These are phyloP conservation scores for Starmerella lactis-condensi DNA, from an alignment of 805 yeast species.

Conservation along the genomic window DNA sequence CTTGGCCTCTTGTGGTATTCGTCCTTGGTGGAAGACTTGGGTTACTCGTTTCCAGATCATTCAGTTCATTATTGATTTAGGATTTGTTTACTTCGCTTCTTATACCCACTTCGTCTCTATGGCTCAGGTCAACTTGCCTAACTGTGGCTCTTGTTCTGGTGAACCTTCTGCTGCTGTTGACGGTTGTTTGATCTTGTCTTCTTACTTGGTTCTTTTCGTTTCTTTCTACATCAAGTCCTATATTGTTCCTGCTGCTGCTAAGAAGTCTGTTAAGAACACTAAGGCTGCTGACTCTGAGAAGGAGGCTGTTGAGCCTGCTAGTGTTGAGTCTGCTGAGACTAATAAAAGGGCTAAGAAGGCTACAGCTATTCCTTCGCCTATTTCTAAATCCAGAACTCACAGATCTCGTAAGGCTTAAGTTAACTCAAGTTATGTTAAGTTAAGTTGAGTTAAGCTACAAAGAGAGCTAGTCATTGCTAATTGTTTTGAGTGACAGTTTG, in stretches of 20 bases:
- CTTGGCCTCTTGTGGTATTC: conserved; percentile 76
- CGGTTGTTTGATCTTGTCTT: conserved; percentile 74
- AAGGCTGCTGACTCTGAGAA: not conserved
- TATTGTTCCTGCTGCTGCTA: conserved; percentile 26
- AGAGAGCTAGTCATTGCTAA: no score
- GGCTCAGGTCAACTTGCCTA: conserved; percentile 50
- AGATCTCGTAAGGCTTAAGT: conserved; percentile 1
- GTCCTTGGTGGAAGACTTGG: conserved; percentile 99
- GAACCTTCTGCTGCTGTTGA: conserved; percentile 81
- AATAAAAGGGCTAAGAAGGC: conserved; percentile 1
- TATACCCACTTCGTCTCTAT: conserved; percentile 70
- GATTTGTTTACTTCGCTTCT: conserved; percentile 83
- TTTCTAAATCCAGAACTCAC: conserved; percentile 1
- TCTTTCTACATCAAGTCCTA: conserved; percentile 81
- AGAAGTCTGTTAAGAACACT: conserved; percentile 10
- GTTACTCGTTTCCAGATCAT: conserved; percentile 89
- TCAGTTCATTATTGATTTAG: conserved; percentile 78
- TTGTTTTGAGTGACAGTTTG: no score
- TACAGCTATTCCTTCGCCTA: conserved; percentile 1
- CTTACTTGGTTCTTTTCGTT: conserved; percentile 77
- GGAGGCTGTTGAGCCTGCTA: conserved; percentile 2
- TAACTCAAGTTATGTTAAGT: no score
- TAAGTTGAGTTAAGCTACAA: no score
- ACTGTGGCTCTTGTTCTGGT: conserved; percentile 75
- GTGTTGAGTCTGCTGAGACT: conserved; percentile 3